Conservation (phyloP, 495 filamentous ascomycete genomes). For the Penicillium steckii region DNA sequence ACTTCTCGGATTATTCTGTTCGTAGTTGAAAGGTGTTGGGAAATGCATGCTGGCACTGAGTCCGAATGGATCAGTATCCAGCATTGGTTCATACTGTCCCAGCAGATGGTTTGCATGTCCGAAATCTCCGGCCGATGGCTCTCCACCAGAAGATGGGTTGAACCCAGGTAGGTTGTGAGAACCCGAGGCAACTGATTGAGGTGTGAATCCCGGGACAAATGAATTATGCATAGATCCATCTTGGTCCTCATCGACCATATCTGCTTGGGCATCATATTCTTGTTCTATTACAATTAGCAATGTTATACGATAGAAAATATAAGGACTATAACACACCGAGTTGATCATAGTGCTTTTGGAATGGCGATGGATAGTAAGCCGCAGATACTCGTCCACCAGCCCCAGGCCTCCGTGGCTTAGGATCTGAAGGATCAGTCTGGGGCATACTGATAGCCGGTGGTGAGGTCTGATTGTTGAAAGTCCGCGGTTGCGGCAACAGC, state of each 20-base stretch:
- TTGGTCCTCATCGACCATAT: conserved; percentile 86
- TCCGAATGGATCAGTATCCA: conserved; percentile 89
- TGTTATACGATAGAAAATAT: background rate
- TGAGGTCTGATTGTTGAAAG: conserved; percentile 37
- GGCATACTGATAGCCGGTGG: conserved; percentile 42
- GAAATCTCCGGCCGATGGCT: conserved; percentile 38
- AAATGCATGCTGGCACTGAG: conserved; percentile 92
- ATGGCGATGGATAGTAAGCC: conserved; percentile 78
- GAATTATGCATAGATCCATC: conserved; percentile 67
- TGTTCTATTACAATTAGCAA: conserved; percentile 67
- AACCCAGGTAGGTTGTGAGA: conserved; percentile 39
- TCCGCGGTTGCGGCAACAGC: conserved; percentile 42
- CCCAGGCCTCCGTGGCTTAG: conserved; percentile 35
- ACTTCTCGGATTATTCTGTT: conserved; percentile 47
- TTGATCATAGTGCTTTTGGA: conserved; percentile 94
- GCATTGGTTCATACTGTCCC: conserved; percentile 76
- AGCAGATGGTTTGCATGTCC: conserved; percentile 64
- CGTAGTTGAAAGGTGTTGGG: conserved; percentile 83
- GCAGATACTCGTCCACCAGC: conserved; percentile 40
- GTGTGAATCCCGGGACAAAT: conserved; percentile 59
- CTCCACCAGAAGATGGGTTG: conserved; percentile 36
- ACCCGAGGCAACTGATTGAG: conserved; percentile 41
- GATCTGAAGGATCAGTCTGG: conserved; percentile 37
- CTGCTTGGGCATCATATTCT: conserved; percentile 96
- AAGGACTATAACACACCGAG: conserved; percentile 74